Conservation (phyloP, 2,329 filamentous ascomycete genomes). For the Talaromyces rugulosus region DNA sequence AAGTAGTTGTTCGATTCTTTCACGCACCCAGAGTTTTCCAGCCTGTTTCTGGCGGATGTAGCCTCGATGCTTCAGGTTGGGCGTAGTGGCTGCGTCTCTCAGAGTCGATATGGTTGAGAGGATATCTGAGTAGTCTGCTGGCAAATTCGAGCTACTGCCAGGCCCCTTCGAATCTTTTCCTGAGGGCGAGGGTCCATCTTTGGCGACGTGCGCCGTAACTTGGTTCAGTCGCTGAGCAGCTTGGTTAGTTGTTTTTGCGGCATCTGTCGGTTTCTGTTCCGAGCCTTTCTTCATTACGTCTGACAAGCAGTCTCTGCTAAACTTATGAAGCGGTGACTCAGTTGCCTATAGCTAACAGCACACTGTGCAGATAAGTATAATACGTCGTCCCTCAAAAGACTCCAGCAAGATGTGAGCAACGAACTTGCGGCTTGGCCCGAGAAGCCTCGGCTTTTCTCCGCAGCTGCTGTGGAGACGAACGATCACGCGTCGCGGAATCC, state of each 20-base stretch:
- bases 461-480: neutral
- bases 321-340: neutral
- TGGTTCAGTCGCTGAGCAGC: slow-evolving; percentile 46
- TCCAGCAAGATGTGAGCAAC: neutral
- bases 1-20: slow-evolving; percentile 56
- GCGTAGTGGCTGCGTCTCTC: slow-evolving; percentile 51
- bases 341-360: neutral
- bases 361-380: neutral
- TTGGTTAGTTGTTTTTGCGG: slow-evolving; percentile 12
- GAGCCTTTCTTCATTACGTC: neutral
- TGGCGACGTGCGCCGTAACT: slow-evolving; percentile 42
- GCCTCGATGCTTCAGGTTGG: slow-evolving; percentile 51
- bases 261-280: slow-evolving; percentile 7
- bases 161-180: slow-evolving; percentile 1
- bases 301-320: neutral
- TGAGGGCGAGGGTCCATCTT: slow-evolving; percentile 3
- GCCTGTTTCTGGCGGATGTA: slow-evolving; percentile 61
- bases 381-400: neutral
- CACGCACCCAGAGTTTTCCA: slow-evolving; percentile 63
- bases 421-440: neutral
- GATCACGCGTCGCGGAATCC: neutral
- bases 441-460: neutral
- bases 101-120: slow-evolving; percentile 54
- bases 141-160: slow-evolving; percentile 34
- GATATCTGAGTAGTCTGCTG: slow-evolving; percentile 60